Evolutionary conservation across 148 eudicot genomes (phyloP), one percentile per base, ranked within the genome.

Genomic region (Silene conica): DNA sequence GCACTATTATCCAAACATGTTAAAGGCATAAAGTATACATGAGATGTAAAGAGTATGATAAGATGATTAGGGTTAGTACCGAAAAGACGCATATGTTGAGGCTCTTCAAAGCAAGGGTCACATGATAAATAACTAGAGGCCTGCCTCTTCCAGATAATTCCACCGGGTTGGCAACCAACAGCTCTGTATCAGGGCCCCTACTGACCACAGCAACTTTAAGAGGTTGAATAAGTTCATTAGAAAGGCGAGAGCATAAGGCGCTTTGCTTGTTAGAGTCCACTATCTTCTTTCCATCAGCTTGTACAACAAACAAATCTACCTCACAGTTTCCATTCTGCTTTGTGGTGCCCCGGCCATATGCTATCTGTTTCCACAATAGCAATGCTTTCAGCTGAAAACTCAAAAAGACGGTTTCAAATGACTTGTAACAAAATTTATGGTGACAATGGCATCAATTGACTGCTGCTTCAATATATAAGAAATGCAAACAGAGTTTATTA

Each of bases 71-170:
- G 66, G 60, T 41, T 48, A 69, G 61, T 82, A 88, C 91, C 84
- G 87, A 78, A 66, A 88, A 88, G 78, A 88, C 80, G 83, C 82
- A 74, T 45, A 84, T 80, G 43, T 84, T 78, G 7, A 88, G 89
- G 76, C 64, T 79, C 83, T 86, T 86, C 63, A 88, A 86, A 41
- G 91, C 89, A 63, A 86, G 83, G 67, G 91, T 88, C 28, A 86
- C 83, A 55, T 88, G 84, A 63, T 88, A 79, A 45, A 88, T 86
- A 54, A 88, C 91, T 8, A 81, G 79, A 63, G 91, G 91, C 60
- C 91, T 81, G 15, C 91, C 91, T 71, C 86, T 79, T 72, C 91
- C 87, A 11, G 91, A 86, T 64, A 88, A 77, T 78, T 88, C 91
- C 14, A 86, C 87, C 1, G 89, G 91, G 70, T 88, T 88, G 22